phyloP scores from a whole-genome alignment of 2,329 filamentous ascomycete genomes.

The Aspergillus latus region DNA sequence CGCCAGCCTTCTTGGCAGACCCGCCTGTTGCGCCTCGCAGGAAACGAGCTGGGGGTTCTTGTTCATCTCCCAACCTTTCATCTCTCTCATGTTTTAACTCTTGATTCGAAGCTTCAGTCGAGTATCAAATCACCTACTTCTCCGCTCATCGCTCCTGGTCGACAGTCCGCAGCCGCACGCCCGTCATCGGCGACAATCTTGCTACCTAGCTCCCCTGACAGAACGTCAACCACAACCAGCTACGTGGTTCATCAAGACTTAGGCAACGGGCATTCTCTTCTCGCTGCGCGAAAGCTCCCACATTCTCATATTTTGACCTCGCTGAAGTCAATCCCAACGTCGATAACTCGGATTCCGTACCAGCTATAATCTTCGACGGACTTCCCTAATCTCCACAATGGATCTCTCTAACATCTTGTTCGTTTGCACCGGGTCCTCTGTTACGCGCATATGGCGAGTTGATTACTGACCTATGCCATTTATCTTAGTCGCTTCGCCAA shows the following conservation, averaged over 20 bases:
- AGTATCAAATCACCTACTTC: no score
- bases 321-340: not conserved
- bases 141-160: no score
- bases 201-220: constrained; percentile 11
- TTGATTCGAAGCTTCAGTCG: not conserved
- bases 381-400: constrained; percentile 55
- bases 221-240: constrained; percentile 5
- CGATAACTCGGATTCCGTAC: not conserved
- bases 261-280: constrained; percentile 5
- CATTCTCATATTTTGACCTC: not conserved
- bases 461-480: constrained; percentile 6
- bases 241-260: constrained; percentile 11
- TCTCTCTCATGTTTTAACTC: constrained; percentile 8
- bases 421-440: constrained; percentile 42
- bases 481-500: constrained; percentile 82
- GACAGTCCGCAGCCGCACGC: not conserved
- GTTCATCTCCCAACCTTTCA: constrained; percentile 20
- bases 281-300: not conserved
- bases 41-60: constrained; percentile 16
- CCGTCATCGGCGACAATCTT: constrained; percentile 7
- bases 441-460: not conserved
- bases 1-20: constrained; percentile 31
- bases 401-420: constrained; percentile 93
- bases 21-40: constrained; percentile 35
- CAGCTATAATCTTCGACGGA: not conserved